Conservation (phyloP, 371 early-diverging fungal genomes). For the Zancudomyces culisetae region DNA sequence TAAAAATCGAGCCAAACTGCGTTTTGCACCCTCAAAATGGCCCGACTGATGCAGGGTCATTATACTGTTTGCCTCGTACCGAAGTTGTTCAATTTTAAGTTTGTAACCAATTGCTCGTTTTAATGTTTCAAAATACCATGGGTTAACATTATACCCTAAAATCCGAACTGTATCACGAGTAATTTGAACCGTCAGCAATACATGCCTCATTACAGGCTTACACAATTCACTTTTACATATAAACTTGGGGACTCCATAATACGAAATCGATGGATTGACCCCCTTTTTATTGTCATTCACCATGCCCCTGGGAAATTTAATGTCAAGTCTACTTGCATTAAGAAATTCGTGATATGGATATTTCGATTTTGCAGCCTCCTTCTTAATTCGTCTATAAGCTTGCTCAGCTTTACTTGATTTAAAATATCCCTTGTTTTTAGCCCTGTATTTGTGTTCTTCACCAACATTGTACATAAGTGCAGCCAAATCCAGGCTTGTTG, state of each 20-base stretch:
- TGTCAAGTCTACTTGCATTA: no score
- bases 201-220: background rate
- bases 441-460: no score
- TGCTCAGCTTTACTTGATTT: no score
- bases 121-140: constrained; percentile 12
- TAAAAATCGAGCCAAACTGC: background rate
- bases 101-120: constrained; percentile 17
- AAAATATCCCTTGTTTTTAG: no score
- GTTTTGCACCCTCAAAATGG: constrained; percentile 9
- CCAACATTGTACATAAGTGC: no score
- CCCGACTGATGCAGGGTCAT: constrained; percentile 20
- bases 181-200: constrained; percentile 18
- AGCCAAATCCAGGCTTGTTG: no score
- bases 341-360: no score
- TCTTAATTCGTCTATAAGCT: background rate
- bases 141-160: constrained; percentile 23
- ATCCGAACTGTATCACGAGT: constrained; percentile 23
- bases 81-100: constrained; percentile 20
- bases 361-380: no score
- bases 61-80: constrained; percentile 20
- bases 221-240: background rate
- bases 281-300: no score
- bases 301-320: no score
- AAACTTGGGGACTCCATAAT: background rate
- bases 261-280: background rate